phyloP scores from a whole-genome alignment of 2,329 filamentous ascomycete genomes.

The Aspergillus pseudoterreus region DNA sequence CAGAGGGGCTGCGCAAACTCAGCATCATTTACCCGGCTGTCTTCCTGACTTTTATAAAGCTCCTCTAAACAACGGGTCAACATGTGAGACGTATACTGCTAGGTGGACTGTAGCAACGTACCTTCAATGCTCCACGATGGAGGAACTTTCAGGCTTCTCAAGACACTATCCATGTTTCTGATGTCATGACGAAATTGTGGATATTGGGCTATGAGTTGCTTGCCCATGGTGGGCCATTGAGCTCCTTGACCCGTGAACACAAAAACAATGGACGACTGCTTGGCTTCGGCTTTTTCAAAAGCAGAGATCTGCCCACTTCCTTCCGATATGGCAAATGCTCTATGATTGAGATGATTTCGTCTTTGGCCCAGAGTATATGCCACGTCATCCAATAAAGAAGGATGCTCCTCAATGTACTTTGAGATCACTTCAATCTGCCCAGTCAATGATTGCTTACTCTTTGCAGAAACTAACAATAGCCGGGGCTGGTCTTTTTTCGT shows the following conservation, averaged over 20 bases:
- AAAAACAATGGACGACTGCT: constrained; percentile 13
- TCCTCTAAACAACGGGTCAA: constrained; percentile 5
- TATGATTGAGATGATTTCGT: constrained; percentile 13
- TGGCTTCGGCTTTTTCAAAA: constrained; percentile 2
- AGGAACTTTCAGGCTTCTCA: constrained; percentile 5
- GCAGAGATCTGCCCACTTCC: background rate
- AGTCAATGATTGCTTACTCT: constrained; percentile 9
- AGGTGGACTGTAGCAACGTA: background rate
- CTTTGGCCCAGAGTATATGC: constrained; percentile 14
- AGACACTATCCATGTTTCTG: constrained; percentile 10
- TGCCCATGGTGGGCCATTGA: constrained; percentile 33
- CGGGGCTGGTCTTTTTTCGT: background rate
- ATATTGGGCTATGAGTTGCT: constrained; percentile 20
- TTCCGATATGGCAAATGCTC: constrained; percentile 10
- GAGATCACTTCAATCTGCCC: constrained; percentile 5
- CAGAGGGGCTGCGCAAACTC: constrained; percentile 30
- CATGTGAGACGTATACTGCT: no score
- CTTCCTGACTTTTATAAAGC: background rate
- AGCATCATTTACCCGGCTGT: constrained; percentile 17
- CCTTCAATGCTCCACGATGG: constrained; percentile 10
- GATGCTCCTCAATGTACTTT: constrained; percentile 7
- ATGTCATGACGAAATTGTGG: constrained; percentile 16
- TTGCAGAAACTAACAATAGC: constrained; percentile 16
- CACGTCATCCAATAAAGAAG: constrained; percentile 6
- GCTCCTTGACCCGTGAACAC: constrained; percentile 38